Conservation (phyloP, 805 yeast species). For the Nakazawaea ernobii region DNA sequence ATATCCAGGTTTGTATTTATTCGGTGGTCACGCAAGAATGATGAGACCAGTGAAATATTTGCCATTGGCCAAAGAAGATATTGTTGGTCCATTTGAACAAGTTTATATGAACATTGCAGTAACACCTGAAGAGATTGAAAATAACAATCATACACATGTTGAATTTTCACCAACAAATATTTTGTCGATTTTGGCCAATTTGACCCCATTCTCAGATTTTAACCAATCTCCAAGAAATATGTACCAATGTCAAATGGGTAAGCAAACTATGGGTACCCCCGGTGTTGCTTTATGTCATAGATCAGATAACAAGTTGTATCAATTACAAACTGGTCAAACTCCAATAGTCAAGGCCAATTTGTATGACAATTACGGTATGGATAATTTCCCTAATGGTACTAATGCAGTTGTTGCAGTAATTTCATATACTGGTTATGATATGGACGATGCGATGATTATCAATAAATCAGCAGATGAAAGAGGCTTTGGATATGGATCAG, state of each 20-base stretch:
- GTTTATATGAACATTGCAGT: constrained; percentile 96
- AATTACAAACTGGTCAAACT: constrained; percentile 92
- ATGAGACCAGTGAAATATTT: constrained; percentile 91
- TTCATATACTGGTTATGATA: constrained; percentile 98
- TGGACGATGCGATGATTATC: constrained; percentile 99
- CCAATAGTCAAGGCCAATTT: constrained; percentile 93
- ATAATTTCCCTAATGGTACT: constrained; percentile 96
- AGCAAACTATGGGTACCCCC: constrained; percentile 99
- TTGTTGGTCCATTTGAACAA: constrained; percentile 97
- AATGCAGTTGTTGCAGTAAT: constrained; percentile 99
- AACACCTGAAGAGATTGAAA: constrained; percentile 83
- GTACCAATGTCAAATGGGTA: constrained; percentile 96
- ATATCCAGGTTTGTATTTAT: constrained; percentile 90
- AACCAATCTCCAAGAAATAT: constrained; percentile 98
- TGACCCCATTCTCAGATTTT: constrained; percentile 97
- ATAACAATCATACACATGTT: constrained; percentile 81
- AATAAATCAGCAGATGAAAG: constrained; percentile 97
- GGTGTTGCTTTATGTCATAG: constrained; percentile 92
- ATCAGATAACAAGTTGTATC: constrained; percentile 90
- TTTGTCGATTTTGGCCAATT: constrained; percentile 87
- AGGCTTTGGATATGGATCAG: constrained; percentile 97
- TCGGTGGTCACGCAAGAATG: constrained; percentile 93
- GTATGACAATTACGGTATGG: constrained; percentile 96
- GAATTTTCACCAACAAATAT: constrained; percentile 95
- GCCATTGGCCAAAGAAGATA: constrained; percentile 77